Percentiles rank a stretch among this genome's conserved stretches.
These are phyloP conservation scores for Macrolepiota dolichaula DNA, from an alignment of 768 basidiomycete species.

Conservation along the genomic window DNA sequence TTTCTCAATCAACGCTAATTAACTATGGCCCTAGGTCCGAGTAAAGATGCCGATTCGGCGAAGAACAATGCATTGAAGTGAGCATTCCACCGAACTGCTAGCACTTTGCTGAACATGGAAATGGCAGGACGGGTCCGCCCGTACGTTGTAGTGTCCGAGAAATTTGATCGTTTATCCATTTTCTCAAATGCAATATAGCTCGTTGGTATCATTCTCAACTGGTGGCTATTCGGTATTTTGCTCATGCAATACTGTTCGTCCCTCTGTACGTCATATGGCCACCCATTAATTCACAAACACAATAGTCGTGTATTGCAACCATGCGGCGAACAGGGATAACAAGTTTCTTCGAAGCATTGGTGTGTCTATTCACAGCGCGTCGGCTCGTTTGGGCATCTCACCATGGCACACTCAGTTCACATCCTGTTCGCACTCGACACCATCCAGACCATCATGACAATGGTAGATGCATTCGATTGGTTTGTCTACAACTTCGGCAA, in stretches of 20 bases:
- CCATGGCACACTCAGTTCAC: neutral
- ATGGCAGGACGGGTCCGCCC: neutral
- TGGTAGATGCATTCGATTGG: conserved; percentile 6
- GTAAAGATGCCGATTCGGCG: neutral
- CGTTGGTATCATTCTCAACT: conserved; percentile 6
- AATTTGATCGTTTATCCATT: neutral
- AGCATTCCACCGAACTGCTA: neutral
- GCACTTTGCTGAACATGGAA: neutral
- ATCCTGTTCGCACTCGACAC: conserved; percentile 4
- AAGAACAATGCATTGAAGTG: neutral
- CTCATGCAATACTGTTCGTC: conserved; percentile 10
- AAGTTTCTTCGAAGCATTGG: neutral
- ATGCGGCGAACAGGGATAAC: neutral
- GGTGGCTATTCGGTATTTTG: conserved; percentile 11
- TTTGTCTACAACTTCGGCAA: conserved; percentile 6
- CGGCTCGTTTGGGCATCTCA: neutral
- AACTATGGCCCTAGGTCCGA: neutral
- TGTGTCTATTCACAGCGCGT: neutral
- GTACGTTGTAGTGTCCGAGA: neutral
- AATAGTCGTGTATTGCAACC: neutral
- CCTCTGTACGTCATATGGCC: neutral
- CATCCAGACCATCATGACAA: conserved; percentile 5
- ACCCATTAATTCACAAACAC: neutral
- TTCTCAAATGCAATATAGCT: neutral
- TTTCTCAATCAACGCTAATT: neutral